Evolutionary conservation across 768 basidiomycete genomes (phyloP).

Genomic region (Lanmaoa pseudosensibilis): DNA sequence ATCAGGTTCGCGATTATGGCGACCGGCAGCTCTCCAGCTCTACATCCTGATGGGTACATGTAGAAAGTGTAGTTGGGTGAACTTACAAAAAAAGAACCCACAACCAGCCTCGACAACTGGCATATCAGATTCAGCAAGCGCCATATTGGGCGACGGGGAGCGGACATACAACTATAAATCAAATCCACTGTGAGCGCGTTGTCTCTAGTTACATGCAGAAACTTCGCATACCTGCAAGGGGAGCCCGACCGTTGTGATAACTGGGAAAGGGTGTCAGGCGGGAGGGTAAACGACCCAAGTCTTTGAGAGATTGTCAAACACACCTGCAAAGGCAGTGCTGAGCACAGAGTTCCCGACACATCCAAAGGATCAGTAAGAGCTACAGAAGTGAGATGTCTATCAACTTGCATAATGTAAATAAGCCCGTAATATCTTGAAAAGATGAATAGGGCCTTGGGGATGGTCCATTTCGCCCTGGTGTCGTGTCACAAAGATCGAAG

Average conservation of each 20-base stretch:
- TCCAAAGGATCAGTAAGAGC: neutral
- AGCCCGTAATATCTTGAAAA: constrained; percentile 5
- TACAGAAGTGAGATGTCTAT: too few relatives aligned
- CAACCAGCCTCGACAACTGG: neutral
- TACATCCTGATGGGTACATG: neutral
- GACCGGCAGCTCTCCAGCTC: neutral
- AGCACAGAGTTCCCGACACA: neutral
- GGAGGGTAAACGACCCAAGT: too few relatives aligned
- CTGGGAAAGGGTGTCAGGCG: neutral
- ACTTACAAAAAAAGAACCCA: neutral
- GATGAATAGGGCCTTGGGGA: constrained; percentile 1
- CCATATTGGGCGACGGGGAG: neutral
- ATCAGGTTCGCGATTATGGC: neutral
- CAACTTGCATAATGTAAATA: neutral
- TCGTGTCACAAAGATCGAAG: neutral
- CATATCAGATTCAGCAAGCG: neutral
- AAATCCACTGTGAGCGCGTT: neutral
- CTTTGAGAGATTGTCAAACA: neutral
- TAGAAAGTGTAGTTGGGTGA: neutral
- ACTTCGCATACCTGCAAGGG: neutral
- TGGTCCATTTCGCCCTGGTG: neutral
- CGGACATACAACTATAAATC: neutral
- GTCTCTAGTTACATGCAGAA: neutral
- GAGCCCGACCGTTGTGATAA: neutral
- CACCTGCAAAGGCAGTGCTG: neutral